Conservation (phyloP, 805 yeast genomes). For the Suhomyces sp. region DNA sequence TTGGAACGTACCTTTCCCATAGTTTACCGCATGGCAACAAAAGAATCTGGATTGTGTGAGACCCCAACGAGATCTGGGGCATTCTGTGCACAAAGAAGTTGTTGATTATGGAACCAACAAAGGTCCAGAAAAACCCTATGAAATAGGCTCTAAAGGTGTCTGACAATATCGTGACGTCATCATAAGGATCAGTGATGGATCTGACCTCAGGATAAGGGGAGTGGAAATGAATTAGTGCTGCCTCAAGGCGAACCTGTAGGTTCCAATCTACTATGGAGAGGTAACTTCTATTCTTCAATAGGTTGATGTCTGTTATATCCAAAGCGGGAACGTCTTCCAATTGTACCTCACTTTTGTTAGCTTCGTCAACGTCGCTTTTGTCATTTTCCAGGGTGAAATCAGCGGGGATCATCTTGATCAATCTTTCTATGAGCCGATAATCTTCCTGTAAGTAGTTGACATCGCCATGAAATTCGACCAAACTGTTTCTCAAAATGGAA, state of each 20-base stretch:
- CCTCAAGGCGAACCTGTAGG: constrained; percentile 38
- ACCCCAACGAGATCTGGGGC: constrained; percentile 39
- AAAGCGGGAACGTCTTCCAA: background rate
- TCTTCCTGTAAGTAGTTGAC: constrained; percentile 37
- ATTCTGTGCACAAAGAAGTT: constrained; percentile 56
- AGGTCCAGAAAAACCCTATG: constrained; percentile 49
- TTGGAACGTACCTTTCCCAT: constrained; percentile 34
- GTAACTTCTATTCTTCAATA: constrained; percentile 9
- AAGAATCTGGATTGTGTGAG: constrained; percentile 40
- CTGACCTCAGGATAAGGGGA: constrained; percentile 68
- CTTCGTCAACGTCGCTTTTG: background rate
- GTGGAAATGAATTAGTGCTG: constrained; percentile 39
- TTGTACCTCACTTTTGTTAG: background rate
- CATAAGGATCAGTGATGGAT: constrained; percentile 59
- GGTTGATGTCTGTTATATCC: background rate
- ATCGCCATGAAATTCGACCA: constrained; percentile 32
- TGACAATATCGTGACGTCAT: constrained; percentile 47
- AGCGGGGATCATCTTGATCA: constrained; percentile 19
- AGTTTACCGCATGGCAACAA: constrained; percentile 39
- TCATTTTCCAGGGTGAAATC: constrained; percentile 6
- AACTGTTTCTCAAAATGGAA: constrained; percentile 30
- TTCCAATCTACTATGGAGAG: constrained; percentile 22
- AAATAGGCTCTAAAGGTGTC: constrained; percentile 58
- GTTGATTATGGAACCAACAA: constrained; percentile 53
- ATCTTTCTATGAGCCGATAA: constrained; percentile 28